Conservation (phyloP, 371 early-diverging fungal species). For the Lichtheimia ornata region DNA sequence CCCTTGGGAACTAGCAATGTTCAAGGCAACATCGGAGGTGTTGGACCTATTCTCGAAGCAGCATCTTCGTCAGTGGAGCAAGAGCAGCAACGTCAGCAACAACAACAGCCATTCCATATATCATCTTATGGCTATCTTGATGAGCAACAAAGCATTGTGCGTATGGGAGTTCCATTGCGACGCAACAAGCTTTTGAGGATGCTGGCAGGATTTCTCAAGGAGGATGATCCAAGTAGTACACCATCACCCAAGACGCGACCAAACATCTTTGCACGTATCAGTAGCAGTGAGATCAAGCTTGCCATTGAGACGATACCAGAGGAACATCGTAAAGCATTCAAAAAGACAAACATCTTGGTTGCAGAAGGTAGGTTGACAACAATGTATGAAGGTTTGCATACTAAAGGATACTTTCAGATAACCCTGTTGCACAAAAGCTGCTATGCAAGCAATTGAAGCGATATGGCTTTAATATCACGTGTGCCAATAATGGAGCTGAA, state of each 20-base stretch:
- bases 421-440: conserved; percentile 49
- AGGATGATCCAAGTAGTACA: neutral
- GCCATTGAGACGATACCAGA: conserved; percentile 19
- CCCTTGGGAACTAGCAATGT: conserved; percentile 22
- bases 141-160: conserved; percentile 15
- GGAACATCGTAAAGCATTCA: conserved; percentile 31
- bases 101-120: neutral
- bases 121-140: neutral
- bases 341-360: conserved; percentile 38
- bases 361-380: conserved; percentile 39
- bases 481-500: conserved; percentile 48
- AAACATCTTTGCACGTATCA: neutral
- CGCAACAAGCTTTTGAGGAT: conserved; percentile 46
- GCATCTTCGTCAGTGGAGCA: conserved; percentile 10
- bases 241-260: neutral
- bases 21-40: neutral
- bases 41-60: conserved; percentile 13
- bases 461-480: conserved; percentile 41
- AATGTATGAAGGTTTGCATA: neutral
- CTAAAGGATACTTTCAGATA: conserved; percentile 24
- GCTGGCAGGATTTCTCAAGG: conserved; percentile 9
- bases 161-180: conserved; percentile 58
- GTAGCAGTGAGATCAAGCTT: neutral
- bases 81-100: conserved; percentile 28
- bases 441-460: conserved; percentile 40